Evolutionary conservation across 768 basidiomycete species (phyloP).

Genomic region (Tylopilus felleus): DNA sequence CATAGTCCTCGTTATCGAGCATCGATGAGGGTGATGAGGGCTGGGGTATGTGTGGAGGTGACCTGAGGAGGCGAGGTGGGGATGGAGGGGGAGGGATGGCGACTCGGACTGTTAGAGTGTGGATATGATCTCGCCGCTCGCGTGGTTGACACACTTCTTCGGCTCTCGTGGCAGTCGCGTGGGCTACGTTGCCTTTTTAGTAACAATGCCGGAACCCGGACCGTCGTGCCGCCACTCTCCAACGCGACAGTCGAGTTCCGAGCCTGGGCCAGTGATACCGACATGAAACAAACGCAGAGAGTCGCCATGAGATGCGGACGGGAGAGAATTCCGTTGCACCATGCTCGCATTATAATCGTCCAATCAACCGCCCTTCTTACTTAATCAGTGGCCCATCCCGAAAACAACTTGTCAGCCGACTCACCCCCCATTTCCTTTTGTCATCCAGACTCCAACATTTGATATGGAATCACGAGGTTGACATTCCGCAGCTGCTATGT

Average conservation of each 20-base stretch:
- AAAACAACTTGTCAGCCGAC: neutral
- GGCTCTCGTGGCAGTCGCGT: constrained; percentile 36
- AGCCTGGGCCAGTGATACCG: no score
- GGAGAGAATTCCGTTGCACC: neutral
- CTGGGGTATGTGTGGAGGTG: neutral
- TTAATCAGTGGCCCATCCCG: neutral
- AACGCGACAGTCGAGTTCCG: no score
- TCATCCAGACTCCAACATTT: neutral
- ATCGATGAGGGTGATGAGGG: constrained; percentile 4
- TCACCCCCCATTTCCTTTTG: no score
- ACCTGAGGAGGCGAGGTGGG: neutral
- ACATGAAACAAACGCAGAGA: neutral
- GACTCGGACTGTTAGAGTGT: constrained; percentile 15
- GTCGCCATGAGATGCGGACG: neutral
- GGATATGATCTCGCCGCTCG: constrained; percentile 33
- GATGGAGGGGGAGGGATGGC: neutral
- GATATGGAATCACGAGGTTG: neutral
- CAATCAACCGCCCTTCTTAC: neutral
- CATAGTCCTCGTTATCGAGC: constrained; percentile 29
- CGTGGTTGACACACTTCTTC: constrained; percentile 36
- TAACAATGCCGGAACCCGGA: constrained; percentile 14
- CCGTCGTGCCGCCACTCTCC: neutral
- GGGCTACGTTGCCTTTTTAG: constrained; percentile 19
- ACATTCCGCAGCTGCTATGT: neutral
- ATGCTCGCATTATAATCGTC: neutral